Base-by-base conservation (phyloP, 2,329 filamentous ascomycete genomes). In the Zopfia rhizophila region DNA sequence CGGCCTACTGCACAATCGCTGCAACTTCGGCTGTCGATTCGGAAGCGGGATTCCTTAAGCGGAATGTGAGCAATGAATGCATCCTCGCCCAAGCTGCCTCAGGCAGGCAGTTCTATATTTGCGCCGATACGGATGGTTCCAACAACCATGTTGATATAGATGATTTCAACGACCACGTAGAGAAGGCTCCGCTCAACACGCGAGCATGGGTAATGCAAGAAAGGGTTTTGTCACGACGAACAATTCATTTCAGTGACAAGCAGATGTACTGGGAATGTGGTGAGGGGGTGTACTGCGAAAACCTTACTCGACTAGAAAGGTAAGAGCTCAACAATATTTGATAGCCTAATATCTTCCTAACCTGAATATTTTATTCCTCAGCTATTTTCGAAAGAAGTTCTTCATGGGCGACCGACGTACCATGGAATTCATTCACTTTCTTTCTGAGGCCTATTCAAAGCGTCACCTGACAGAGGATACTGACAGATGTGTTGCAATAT, bases 151-250 rank as follows among this genome's bases (percentile, higher is more conserved):
- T 28, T 27, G 30, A 44, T n/a, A n/a, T n/a, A n/a, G n/a, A 60
- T 45, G 45, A 55, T 35, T 57, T 52, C 31, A 12, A 46, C 25
- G 21, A 39, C 2, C 33, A 53, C 32, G 39, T 55, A 11, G 43
- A 32, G 12, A 32, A 42, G 5, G 51, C 44, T 25, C 28, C n/a
- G 28, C 37, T 39, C 7, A 39, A 39, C 37, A 27, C 12, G 5
- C 37, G 37, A 14, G 38, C 27, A 12, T 42, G 38, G 38, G 29
- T 35, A 35, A n/a, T 42, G 6, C 38, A 42, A 23, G 38, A 42
- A 16, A 14, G 29, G 13, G 19, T 28, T 5, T 14, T 42, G 14
- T 13, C 38, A 42, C 14, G 27, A 23, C 27, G 29, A 16, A 42
- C 29, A 7, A 13, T 42, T 3, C 18, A 19, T 28, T 42, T 42